Conservation (phyloP, 495 filamentous ascomycete genomes). For the Halenospora varia region DNA sequence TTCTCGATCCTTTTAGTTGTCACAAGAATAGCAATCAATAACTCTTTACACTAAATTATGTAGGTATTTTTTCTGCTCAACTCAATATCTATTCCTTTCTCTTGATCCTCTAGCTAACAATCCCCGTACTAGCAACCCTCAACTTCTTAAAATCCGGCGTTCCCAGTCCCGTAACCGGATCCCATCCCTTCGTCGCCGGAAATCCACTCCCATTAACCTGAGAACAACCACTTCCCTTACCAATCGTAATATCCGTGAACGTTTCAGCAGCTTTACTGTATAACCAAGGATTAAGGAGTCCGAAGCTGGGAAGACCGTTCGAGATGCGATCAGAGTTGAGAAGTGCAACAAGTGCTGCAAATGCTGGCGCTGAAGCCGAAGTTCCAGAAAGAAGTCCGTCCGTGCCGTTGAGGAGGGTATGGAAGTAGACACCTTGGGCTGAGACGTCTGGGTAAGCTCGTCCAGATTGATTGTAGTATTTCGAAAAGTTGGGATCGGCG, state of each 20-base stretch:
- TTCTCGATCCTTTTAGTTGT: too few relatives aligned
- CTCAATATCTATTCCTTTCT: too few relatives aligned
- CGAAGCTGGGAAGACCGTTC: constrained; percentile 41
- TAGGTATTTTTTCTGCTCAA: too few relatives aligned
- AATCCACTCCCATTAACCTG: constrained; percentile 50
- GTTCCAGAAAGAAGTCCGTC: background rate
- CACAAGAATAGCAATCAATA: too few relatives aligned
- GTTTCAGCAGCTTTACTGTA: constrained; percentile 42
- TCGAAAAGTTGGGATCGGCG: background rate
- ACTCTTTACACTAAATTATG: too few relatives aligned
- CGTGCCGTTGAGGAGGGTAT: background rate
- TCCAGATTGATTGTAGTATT: constrained; percentile 31
- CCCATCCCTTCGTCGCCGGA: constrained; percentile 53
- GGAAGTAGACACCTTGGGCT: constrained; percentile 39
- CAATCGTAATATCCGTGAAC: constrained; percentile 53
- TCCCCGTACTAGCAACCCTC: background rate
- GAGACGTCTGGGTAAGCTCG: constrained; percentile 72
- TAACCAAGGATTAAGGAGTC: constrained; percentile 61
- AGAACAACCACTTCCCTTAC: constrained; percentile 50
- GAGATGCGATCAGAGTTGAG: constrained; percentile 52
- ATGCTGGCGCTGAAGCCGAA: constrained; percentile 46
- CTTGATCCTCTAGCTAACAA: too few relatives aligned
- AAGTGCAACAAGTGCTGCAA: constrained; percentile 46
- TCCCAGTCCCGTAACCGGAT: constrained; percentile 13
- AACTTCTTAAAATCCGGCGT: constrained; percentile 14